Conservation (phyloP, 345 rosid genomes). For the Camelina neglecta region DNA sequence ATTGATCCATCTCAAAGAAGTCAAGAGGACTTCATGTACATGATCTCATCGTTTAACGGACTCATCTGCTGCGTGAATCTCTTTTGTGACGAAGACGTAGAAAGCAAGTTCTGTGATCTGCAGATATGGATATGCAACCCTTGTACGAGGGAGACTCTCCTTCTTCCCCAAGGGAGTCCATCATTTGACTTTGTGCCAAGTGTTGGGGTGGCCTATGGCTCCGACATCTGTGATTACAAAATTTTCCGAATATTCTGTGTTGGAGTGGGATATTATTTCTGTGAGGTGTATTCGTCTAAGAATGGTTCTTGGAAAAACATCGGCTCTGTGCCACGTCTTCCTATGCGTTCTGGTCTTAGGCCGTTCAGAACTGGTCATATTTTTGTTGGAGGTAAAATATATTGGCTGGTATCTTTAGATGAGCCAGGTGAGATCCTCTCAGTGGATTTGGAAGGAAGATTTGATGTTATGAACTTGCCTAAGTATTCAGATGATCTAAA, state of each 20-base stretch:
- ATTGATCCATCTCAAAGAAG: too few species aligned
- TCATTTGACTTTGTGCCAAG: slow-evolving; percentile 30
- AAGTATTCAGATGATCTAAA: not conserved
- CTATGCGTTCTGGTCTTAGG: slow-evolving; percentile 4
- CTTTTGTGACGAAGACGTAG: not conserved
- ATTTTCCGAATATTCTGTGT: slow-evolving; percentile 41
- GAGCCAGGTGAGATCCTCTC: slow-evolving; percentile 21
- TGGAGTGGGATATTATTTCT: not conserved
- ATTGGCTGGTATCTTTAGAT: slow-evolving; percentile 42
- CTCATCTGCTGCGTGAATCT: too few species aligned
- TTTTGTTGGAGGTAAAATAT: slow-evolving; percentile 39
- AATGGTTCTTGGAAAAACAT: slow-evolving; percentile 44
- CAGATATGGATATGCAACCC: slow-evolving; percentile 50
- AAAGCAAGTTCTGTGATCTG: slow-evolving; percentile 22
- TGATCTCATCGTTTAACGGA: too few species aligned
- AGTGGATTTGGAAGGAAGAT: slow-evolving; percentile 28
- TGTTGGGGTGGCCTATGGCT: slow-evolving; percentile 45
- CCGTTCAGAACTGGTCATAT: slow-evolving; percentile 27
- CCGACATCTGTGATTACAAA: slow-evolving; percentile 42
- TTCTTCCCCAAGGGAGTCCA: slow-evolving; percentile 46
- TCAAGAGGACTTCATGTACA: too few species aligned
- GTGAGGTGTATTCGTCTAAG: slow-evolving; percentile 49
- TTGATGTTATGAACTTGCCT: slow-evolving; percentile 8
- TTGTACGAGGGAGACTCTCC: slow-evolving; percentile 32
- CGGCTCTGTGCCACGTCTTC: slow-evolving; percentile 41